These are phyloP conservation scores for Pseudonectria foliicola DNA, from an alignment of 2,329 filamentous ascomycete genomes.

Conservation along the genomic window DNA sequence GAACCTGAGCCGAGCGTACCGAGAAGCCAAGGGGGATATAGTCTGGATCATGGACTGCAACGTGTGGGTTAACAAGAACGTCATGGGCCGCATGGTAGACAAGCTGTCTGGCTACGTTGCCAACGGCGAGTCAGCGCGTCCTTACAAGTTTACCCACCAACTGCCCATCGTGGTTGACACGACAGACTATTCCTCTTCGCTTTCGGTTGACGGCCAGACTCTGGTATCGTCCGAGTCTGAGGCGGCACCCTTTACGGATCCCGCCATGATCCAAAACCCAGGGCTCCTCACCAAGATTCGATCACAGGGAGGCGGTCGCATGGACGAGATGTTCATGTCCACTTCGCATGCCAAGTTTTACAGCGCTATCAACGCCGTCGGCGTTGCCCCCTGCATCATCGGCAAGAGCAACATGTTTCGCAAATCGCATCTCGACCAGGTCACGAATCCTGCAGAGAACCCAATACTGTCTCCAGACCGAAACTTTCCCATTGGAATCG, in stretches of 20 bases:
- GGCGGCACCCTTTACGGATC: slow-evolving; percentile 16
- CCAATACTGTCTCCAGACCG: slow-evolving; percentile 33
- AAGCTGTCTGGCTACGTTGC: slow-evolving; percentile 63
- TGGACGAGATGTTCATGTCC: slow-evolving; percentile 93
- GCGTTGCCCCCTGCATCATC: slow-evolving; percentile 85
- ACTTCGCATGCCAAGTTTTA: slow-evolving; percentile 97
- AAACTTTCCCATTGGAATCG: slow-evolving; percentile 59
- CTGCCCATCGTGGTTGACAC: slow-evolving; percentile 83
- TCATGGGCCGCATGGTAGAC: slow-evolving; percentile 83
- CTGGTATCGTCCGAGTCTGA: slow-evolving; percentile 29
- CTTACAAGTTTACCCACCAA: slow-evolving; percentile 92
- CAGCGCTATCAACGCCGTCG: slow-evolving; percentile 88
- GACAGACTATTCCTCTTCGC: slow-evolving; percentile 23
- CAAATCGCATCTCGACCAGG: slow-evolving; percentile 74
- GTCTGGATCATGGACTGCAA: slow-evolving; percentile 97
- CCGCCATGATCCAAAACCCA: slow-evolving; percentile 9
- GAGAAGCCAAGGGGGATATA: slow-evolving; percentile 79
- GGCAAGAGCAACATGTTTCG: slow-evolving; percentile 99
- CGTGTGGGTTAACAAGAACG: slow-evolving; percentile 77
- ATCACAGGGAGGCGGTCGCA: slow-evolving; percentile 61
- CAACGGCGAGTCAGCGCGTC: slow-evolving; percentile 40
- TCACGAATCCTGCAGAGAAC: slow-evolving; percentile 48
- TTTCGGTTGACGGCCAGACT: slow-evolving; percentile 15
- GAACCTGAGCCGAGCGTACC: slow-evolving; percentile 89
- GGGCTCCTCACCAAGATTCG: slow-evolving; percentile 23